A percentile compares a stretch with the other conserved stretches of the same genome.
Evolutionary conservation across 495 filamentous ascomycete genomes (phyloP).

Genomic region (Hypoxylon lienhwacheense): DNA sequence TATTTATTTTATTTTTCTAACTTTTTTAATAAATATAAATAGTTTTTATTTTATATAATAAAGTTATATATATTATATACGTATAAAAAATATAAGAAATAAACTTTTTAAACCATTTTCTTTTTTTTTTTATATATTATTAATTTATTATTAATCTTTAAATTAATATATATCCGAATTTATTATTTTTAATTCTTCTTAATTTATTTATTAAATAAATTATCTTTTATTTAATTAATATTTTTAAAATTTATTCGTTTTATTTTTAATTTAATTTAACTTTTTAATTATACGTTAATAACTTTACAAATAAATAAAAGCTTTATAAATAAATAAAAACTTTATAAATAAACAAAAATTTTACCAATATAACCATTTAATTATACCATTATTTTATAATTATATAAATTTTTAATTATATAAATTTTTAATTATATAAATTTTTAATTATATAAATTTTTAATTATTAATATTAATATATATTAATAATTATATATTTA

Average conservation of each 20-base stretch:
- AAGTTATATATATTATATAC: background rate
- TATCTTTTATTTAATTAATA: background rate
- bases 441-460: background rate
- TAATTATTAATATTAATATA: background rate
- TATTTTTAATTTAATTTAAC: too few species aligned
- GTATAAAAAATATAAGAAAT: background rate
- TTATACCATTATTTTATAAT: too few species aligned
- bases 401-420: too few species aligned
- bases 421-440: too few species aligned
- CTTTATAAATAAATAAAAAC: too few species aligned
- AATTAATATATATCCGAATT: background rate
- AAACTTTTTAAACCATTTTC: background rate
- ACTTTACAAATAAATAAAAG: too few species aligned
- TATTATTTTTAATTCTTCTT: background rate
- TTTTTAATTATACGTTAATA: too few species aligned
- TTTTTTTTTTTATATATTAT: background rate
- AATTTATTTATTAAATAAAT: background rate
- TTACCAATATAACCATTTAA: too few species aligned
- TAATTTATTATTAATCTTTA: background rate
- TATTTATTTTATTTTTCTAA: background rate
- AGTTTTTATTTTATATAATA: background rate
- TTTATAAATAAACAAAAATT: too few species aligned
- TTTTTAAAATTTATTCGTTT: background rate
- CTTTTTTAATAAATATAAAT: background rate
- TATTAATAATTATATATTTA: too few species aligned